A percentile compares a stretch with the other conserved stretches of the same genome.
phyloP scores from a whole-genome alignment of 1,284 basidiomycete genomes.

The Tetrapyrgos nigripes region DNA sequence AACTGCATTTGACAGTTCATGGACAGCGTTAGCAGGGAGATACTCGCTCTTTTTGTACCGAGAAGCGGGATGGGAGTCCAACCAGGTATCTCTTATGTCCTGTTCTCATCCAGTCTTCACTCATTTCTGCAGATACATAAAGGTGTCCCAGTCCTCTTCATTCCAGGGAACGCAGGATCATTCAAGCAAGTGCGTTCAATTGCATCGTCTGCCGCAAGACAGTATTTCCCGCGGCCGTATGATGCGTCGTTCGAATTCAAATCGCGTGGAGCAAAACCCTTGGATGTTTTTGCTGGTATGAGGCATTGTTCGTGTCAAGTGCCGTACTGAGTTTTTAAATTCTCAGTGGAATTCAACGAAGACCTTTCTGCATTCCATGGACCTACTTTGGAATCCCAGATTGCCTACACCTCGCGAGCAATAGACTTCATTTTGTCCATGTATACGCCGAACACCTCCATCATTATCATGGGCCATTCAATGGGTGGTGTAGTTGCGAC shows the following conservation, averaged over 20 bases:
- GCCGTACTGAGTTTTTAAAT: background rate
- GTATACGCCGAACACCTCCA: slow-evolving; percentile 68
- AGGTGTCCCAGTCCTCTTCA: slow-evolving; percentile 88
- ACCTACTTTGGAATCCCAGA: slow-evolving; percentile 86
- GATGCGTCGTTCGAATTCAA: slow-evolving; percentile 57
- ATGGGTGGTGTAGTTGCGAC: slow-evolving; percentile 98
- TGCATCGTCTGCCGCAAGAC: slow-evolving; percentile 86
- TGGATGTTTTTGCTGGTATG: slow-evolving; percentile 88
- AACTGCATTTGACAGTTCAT: slow-evolving; percentile 61
- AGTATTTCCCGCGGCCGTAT: slow-evolving; percentile 72
- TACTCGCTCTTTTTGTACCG: slow-evolving; percentile 93
- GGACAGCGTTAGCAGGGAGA: slow-evolving; percentile 73
- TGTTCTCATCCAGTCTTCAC: background rate
- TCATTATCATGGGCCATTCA: slow-evolving; percentile 91
- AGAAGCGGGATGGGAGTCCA: slow-evolving; percentile 84
- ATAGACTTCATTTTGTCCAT: slow-evolving; percentile 80
- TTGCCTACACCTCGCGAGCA: slow-evolving; percentile 75
- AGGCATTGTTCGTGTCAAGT: slow-evolving; percentile 7
- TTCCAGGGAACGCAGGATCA: slow-evolving; percentile 97
- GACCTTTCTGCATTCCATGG: slow-evolving; percentile 97
- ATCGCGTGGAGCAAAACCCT: slow-evolving; percentile 52
- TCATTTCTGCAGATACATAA: slow-evolving; percentile 46
- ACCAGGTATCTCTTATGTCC: slow-evolving; percentile 51
- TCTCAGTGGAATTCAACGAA: slow-evolving; percentile 94
- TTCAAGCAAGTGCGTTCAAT: slow-evolving; percentile 95